These are phyloP conservation scores for Coffea humblotiana DNA, from an alignment of 305 asterid species.

Conservation along the genomic window DNA sequence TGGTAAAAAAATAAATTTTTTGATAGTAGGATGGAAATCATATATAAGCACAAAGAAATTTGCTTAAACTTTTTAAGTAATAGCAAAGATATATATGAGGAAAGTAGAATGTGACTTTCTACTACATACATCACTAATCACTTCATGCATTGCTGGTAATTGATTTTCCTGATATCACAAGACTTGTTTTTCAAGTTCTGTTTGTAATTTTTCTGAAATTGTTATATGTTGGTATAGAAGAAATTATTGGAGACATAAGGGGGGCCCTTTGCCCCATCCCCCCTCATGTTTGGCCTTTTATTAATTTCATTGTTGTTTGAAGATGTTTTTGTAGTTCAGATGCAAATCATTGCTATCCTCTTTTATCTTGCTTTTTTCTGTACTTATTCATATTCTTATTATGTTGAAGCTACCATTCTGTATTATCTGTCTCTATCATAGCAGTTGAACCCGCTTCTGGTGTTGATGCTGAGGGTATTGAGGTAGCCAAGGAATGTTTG, in stretches of 20 bases:
- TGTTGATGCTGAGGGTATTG: slow-evolving; percentile 65
- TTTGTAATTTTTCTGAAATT: background rate
- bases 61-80: background rate
- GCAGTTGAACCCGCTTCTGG: slow-evolving; percentile 77
- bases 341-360: background rate
- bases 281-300: background rate
- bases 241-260: background rate
- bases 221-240: background rate
- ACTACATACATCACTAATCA: background rate
- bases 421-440: background rate
- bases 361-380: background rate
- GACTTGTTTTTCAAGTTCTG: background rate
- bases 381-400: background rate
- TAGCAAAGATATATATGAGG: too few relatives aligned
- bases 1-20: background rate
- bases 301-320: background rate
- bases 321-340: background rate
- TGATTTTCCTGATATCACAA: background rate
- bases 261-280: background rate
- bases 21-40: too few relatives aligned
- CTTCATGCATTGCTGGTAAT: background rate
- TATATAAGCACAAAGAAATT: background rate
- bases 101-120: background rate
- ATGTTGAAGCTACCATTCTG: background rate
- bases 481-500: slow-evolving; percentile 77